These are phyloP conservation scores for Dendrobium officinale DNA, from an alignment of 106 monocot genomes.

Conservation along the genomic window DNA sequence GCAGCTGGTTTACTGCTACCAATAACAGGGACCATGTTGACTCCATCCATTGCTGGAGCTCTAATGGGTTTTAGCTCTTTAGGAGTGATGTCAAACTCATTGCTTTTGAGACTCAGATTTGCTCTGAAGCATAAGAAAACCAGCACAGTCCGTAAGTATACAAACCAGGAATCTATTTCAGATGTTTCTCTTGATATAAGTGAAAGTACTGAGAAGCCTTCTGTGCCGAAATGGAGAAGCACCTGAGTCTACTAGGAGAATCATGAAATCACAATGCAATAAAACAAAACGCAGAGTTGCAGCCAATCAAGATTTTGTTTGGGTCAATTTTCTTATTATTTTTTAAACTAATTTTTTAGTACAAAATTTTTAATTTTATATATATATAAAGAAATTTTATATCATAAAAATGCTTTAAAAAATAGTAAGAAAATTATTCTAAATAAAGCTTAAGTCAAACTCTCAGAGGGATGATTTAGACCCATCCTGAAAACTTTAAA, in stretches of 20 bases:
- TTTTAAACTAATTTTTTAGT: too few relatives aligned
- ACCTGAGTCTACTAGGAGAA: conserved; percentile 8
- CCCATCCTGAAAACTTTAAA: background rate
- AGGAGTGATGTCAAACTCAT: conserved; percentile 94
- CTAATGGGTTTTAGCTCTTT: conserved; percentile 96
- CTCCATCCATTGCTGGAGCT: conserved; percentile 95
- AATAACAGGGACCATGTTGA: conserved; percentile 80
- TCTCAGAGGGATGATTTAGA: background rate
- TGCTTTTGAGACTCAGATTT: conserved; percentile 63
- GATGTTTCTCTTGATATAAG: conserved; percentile 21
- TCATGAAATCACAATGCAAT: background rate
- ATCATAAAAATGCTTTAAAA: too few relatives aligned
- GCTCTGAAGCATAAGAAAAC: conserved; percentile 20
- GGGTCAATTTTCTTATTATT: too few relatives aligned
- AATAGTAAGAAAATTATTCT: too few relatives aligned
- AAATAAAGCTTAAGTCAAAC: too few relatives aligned
- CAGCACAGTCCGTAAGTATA: conserved; percentile 19
- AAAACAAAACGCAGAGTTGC: background rate
- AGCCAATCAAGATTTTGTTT: background rate
- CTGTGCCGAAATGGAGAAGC: conserved; percentile 38
- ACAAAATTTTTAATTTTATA: too few relatives aligned
- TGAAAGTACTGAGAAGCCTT: conserved; percentile 11
- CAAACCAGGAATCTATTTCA: background rate
- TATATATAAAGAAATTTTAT: too few relatives aligned
- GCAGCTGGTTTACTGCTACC: conserved; percentile 87